Percentiles rank a stretch among this genome's conserved stretches.
Evolutionary conservation across 2,329 filamentous ascomycete genomes (phyloP).

Genomic region (Paraphaeosphaeria minitans): DNA sequence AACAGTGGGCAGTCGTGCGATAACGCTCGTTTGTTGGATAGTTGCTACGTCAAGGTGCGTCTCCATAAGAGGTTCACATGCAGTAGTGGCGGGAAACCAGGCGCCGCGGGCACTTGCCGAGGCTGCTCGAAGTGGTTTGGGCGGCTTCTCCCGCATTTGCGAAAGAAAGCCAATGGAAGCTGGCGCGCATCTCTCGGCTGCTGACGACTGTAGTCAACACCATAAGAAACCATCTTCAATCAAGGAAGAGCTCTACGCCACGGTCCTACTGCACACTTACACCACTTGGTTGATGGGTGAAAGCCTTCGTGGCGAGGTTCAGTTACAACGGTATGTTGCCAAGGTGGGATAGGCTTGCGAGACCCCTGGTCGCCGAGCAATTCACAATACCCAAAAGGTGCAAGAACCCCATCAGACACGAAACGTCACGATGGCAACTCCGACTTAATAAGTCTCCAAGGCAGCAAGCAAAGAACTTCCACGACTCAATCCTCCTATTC

Average conservation of each 20-base stretch:
- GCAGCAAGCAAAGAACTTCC: neutral
- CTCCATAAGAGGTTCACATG: slow-evolving; percentile 12
- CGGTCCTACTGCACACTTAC: neutral
- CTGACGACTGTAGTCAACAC: neutral
- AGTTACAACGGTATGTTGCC: no score
- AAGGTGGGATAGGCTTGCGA: neutral
- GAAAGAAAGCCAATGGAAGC: slow-evolving; percentile 7
- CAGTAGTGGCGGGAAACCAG: neutral
- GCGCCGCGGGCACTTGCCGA: slow-evolving; percentile 9
- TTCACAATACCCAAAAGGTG: no score
- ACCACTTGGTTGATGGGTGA: neutral
- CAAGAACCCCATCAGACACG: no score
- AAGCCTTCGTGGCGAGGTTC: no score
- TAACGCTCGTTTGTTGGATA: neutral
- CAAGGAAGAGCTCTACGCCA: neutral
- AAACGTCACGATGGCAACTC: neutral
- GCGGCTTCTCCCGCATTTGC: slow-evolving; percentile 9
- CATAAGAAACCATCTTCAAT: neutral
- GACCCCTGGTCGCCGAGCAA: no score
- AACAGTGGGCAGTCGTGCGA: neutral
- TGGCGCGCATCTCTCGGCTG: neutral
- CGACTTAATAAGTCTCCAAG: neutral
- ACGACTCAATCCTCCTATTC: neutral
- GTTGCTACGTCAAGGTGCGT: slow-evolving; percentile 12
- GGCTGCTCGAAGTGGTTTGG: neutral